Conservation (phyloP, 306 rosid genomes). For the Phaseolus lunatus region DNA sequence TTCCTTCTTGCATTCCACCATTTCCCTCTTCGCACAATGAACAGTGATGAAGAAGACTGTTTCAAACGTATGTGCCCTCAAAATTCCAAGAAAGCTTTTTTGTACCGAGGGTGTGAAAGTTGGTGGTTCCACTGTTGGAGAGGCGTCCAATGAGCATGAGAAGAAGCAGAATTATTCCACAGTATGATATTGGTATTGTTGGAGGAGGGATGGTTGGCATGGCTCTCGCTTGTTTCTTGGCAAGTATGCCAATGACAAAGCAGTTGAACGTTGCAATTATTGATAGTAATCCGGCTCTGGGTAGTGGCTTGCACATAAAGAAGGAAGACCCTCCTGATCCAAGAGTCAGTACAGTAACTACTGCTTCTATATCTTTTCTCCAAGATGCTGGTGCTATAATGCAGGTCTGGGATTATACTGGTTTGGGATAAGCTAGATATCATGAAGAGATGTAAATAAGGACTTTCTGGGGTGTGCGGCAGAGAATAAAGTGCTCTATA, state of each 20-base stretch:
- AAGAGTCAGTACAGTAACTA: slow-evolving; percentile 95
- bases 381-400: too few relatives aligned
- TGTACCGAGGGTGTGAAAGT: slow-evolving; percentile 57
- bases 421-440: slow-evolving; percentile 85
- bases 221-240: too few relatives aligned
- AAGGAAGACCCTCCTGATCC: slow-evolving; percentile 89
- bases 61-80: slow-evolving; percentile 50
- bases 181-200: too few relatives aligned
- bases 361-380: slow-evolving; percentile 83
- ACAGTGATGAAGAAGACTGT: slow-evolving; percentile 53
- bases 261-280: slow-evolving; percentile 89
- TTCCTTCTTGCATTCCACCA: background rate
- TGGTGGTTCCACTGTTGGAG: slow-evolving; percentile 50
- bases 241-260: slow-evolving; percentile 89
- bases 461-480: slow-evolving; percentile 91
- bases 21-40: background rate
- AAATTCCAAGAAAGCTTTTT: slow-evolving; percentile 52
- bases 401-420: slow-evolving; percentile 97
- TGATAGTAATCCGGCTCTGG: slow-evolving; percentile 90
- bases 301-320: slow-evolving; percentile 56
- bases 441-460: slow-evolving; percentile 77
- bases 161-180: too few relatives aligned
- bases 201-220: too few relatives aligned
- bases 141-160: slow-evolving; percentile 50
- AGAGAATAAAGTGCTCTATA: slow-evolving; percentile 88